A percentile compares a stretch with the other conserved stretches of the same genome.
These are phyloP conservation scores for Athelia sp. DNA, from an alignment of 1,284 basidiomycete genomes.

Conservation along the genomic window DNA sequence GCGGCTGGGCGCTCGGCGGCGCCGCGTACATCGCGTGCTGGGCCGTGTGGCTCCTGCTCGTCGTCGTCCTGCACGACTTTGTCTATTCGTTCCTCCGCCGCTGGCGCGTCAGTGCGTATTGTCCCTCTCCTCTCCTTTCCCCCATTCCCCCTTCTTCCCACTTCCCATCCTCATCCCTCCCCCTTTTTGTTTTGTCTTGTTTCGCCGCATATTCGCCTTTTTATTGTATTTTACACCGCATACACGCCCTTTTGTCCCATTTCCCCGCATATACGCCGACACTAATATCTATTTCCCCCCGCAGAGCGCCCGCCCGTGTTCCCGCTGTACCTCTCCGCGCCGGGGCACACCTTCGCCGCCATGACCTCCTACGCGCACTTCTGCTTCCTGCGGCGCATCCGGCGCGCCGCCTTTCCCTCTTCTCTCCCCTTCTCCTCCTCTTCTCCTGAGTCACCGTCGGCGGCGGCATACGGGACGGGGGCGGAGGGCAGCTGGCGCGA, in stretches of 20 bases:
- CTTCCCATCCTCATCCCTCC: neutral
- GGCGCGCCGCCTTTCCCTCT: slow-evolving; percentile 68
- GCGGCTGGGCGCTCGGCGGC: slow-evolving; percentile 73
- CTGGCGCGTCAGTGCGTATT: slow-evolving; percentile 83
- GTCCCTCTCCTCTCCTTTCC: neutral
- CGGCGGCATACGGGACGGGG: no score
- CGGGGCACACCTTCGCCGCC: slow-evolving; percentile 66
- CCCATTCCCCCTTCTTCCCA: neutral
- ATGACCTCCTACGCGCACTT: slow-evolving; percentile 79
- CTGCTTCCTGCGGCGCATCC: slow-evolving; percentile 76
- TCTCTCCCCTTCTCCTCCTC: no score
- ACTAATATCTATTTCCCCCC: no score
- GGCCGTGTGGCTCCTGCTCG: slow-evolving; percentile 66
- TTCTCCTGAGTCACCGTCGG: no score
- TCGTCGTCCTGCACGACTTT: slow-evolving; percentile 77
- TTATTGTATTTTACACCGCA: no score
- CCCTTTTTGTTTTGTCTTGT: no score
- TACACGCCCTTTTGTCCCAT: no score
- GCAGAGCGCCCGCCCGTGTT: slow-evolving; percentile 78
- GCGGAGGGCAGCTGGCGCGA: slow-evolving; percentile 55
- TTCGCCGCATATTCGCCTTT: no score
- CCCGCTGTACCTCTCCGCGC: slow-evolving; percentile 76
- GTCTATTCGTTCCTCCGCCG: slow-evolving; percentile 74
- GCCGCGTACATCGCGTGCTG: slow-evolving; percentile 78
- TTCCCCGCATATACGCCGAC: no score